These are phyloP conservation scores for Fragaria nilgerrensis DNA, from an alignment of 306 rosid species.

Conservation along the genomic window DNA sequence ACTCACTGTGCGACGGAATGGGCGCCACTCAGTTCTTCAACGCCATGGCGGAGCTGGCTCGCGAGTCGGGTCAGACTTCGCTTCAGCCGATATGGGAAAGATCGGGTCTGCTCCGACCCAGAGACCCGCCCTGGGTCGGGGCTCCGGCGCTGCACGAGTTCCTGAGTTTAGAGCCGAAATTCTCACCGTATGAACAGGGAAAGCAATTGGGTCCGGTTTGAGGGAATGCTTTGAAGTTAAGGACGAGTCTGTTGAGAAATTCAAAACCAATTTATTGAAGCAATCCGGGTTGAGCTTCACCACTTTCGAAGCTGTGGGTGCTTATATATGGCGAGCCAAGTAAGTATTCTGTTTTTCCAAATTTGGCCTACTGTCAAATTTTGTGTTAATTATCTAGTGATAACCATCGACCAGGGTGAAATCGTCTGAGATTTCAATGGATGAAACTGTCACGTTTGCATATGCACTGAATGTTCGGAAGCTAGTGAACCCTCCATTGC, in stretches of 20 bases:
- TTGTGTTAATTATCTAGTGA: neutral
- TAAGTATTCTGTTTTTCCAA: constrained; percentile 20
- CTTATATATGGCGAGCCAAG: constrained; percentile 91
- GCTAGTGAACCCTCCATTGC: constrained; percentile 53
- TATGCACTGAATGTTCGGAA: constrained; percentile 61
- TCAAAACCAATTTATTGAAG: constrained; percentile 44
- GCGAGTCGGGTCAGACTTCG: constrained; percentile 37
- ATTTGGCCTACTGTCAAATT: too few relatives aligned
- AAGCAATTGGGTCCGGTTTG: constrained; percentile 30
- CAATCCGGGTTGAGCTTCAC: constrained; percentile 61
- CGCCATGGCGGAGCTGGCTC: constrained; percentile 72
- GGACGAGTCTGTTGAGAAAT: constrained; percentile 51
- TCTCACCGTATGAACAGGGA: constrained; percentile 39
- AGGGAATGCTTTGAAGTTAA: constrained; percentile 54
- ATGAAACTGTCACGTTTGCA: constrained; percentile 65
- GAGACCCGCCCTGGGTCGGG: constrained; percentile 45
- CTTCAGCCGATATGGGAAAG: constrained; percentile 63
- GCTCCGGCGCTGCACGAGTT: constrained; percentile 39
- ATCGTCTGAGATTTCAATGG: constrained; percentile 36
- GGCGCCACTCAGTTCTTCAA: constrained; percentile 72
- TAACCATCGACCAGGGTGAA: constrained; percentile 39
- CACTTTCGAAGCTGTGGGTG: constrained; percentile 79
- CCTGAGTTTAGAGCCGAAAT: constrained; percentile 45
- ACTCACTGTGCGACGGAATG: constrained; percentile 69
- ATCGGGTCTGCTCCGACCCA: constrained; percentile 42